A percentile compares a stretch with the other conserved stretches of the same genome.
Evolutionary conservation across 805 yeast species (phyloP).

Genomic region (Schizosaccharomyces octosporus): DNA sequence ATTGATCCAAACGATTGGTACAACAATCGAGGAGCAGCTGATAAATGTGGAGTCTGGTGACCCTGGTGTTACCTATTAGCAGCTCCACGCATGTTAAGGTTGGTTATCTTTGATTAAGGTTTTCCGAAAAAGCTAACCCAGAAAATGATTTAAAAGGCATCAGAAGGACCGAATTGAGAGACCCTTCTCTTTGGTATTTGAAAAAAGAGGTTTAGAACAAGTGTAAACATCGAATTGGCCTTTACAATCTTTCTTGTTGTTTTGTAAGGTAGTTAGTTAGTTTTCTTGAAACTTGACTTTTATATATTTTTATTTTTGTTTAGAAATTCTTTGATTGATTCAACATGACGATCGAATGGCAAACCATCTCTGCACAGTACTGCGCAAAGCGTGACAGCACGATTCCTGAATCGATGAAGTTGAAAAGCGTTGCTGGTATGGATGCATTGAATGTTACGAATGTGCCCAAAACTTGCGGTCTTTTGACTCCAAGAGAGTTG

Average conservation of each 20-base stretch:
- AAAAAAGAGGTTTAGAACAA: no score
- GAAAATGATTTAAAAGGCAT: no score
- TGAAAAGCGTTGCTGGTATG: not conserved
- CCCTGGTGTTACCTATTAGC: not conserved
- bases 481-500: conserved; percentile 17
- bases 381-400: not conserved
- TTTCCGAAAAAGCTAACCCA: no score
- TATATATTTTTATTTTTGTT: not conserved
- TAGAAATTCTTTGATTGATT: not conserved
- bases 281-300: no score
- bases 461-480: not conserved
- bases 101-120: not conserved
- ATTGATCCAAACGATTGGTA: no score
- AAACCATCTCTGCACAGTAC: not conserved
- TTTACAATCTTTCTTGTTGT: no score
- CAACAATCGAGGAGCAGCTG: no score
- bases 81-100: not conserved
- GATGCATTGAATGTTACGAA: not conserved
- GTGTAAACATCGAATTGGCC: no score
- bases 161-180: no score
- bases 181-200: no score
- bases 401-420: not conserved
- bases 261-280: no score
- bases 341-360: not conserved
- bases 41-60: no score